phyloP scores from a whole-genome alignment of 306 rosid species.

The Morella rubra region DNA sequence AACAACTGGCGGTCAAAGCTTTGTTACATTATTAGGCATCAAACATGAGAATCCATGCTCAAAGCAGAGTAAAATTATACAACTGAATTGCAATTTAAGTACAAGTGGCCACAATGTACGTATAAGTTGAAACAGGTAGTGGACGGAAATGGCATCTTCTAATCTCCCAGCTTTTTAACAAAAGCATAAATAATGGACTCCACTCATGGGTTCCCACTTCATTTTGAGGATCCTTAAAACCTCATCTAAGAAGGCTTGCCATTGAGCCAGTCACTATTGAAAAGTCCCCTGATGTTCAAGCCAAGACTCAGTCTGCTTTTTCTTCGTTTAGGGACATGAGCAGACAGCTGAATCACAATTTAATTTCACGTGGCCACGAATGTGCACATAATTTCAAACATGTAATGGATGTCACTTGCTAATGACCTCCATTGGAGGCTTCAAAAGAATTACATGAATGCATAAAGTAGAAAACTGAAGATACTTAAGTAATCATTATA shows the following conservation, averaged over 20 bases:
- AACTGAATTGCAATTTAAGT: constrained; percentile 1
- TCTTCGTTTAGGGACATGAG: too few species aligned
- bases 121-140: neutral
- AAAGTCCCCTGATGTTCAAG: too few species aligned
- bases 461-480: neutral
- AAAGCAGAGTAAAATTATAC: neutral
- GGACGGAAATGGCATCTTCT: too few species aligned
- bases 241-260: too few species aligned
- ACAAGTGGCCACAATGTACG: neutral
- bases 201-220: too few species aligned
- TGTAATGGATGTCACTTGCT: neutral
- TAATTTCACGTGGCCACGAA: neutral
- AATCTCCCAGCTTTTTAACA: too few species aligned
- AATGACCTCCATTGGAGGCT: too few species aligned
- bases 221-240: too few species aligned
- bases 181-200: too few species aligned
- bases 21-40: neutral
- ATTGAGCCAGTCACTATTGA: too few species aligned
- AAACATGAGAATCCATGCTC: neutral
- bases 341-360: constrained; percentile 7
- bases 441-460: neutral
- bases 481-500: neutral
- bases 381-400: neutral
- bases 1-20: neutral
- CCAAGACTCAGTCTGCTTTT: too few species aligned